phyloP scores from a whole-genome alignment of 2,329 filamentous ascomycete genomes.

The Fusarium napiforme region DNA sequence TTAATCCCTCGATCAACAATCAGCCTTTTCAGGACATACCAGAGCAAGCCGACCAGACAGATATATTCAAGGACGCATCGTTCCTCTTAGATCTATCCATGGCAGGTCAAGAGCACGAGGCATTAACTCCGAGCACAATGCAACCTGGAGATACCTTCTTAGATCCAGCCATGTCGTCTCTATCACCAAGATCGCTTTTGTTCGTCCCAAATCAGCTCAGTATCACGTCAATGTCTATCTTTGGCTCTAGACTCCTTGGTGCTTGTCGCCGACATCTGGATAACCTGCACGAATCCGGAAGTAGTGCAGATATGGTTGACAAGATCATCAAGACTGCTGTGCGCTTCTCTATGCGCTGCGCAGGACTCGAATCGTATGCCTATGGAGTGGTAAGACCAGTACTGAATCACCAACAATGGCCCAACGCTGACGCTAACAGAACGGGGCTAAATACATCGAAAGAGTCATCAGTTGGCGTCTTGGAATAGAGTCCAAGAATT shows the following conservation, averaged over 20 bases:
- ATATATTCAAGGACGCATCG: neutral
- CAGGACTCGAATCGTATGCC: neutral
- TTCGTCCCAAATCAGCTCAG: neutral
- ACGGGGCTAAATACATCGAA: neutral
- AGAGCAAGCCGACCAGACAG: neutral
- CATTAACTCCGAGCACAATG: neutral
- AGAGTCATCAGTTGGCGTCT: neutral
- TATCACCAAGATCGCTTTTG: neutral
- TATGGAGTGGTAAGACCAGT: neutral
- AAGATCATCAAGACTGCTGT: neutral
- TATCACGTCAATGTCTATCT: neutral
- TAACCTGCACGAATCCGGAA: neutral
- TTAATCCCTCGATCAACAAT: rapidly evolving
- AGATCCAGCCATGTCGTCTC: neutral
- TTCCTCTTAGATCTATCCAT: neutral
- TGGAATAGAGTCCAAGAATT: neutral
- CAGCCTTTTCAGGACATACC: neutral
- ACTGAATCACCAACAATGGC: neutral
- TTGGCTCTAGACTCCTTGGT: neutral
- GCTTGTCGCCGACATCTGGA: neutral
- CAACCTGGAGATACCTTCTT: neutral
- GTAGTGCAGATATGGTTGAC: rapidly evolving
- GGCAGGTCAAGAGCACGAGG: neutral
- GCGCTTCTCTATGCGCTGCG: neutral
- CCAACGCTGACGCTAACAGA: rapidly evolving